phyloP scores from a whole-genome alignment of 2,329 filamentous ascomycete genomes.

The Trichoderma breve region DNA sequence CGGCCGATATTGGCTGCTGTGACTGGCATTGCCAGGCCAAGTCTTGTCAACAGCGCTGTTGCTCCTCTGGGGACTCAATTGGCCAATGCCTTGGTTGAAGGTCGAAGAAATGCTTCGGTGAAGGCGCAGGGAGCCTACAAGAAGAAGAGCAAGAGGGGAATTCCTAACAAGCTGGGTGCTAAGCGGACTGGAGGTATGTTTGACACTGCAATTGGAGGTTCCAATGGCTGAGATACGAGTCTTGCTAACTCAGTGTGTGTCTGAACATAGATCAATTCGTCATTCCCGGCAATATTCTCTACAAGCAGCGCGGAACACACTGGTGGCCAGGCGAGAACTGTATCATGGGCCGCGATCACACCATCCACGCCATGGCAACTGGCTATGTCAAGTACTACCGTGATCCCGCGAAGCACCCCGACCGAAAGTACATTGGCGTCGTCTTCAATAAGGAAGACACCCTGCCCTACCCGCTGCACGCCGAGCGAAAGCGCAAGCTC shows the following conservation, averaged over 20 bases:
- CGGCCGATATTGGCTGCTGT: conserved; percentile 43
- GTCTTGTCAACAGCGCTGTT: conserved; percentile 22
- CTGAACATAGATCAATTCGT: conserved; percentile 78
- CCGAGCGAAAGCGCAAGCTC: conserved; percentile 70
- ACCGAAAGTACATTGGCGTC: conserved; percentile 92
- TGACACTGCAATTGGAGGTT: background rate
- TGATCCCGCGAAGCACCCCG: conserved; percentile 77
- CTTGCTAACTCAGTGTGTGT: background rate
- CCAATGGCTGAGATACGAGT: background rate
- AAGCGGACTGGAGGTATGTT: conserved; percentile 84
- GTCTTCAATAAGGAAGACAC: conserved; percentile 78
- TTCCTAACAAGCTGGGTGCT: conserved; percentile 82
- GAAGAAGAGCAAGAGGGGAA: conserved; percentile 56
- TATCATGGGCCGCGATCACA: conserved; percentile 93
- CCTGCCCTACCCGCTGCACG: conserved; percentile 73
- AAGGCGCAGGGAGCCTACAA: conserved; percentile 70
- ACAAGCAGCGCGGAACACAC: conserved; percentile 88
- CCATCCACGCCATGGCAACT: conserved; percentile 78
- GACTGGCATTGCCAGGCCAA: conserved; percentile 31
- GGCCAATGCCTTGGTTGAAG: conserved; percentile 45
- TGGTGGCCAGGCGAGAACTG: conserved; percentile 97
- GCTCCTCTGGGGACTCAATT: conserved; percentile 30
- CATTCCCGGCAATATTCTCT: conserved; percentile 95
- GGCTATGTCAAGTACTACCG: conserved; percentile 98
- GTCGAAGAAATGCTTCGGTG: conserved; percentile 55